Evolutionary conservation across 2,329 filamentous ascomycete genomes (phyloP).

Genomic region (Alternaria gansuensis): DNA sequence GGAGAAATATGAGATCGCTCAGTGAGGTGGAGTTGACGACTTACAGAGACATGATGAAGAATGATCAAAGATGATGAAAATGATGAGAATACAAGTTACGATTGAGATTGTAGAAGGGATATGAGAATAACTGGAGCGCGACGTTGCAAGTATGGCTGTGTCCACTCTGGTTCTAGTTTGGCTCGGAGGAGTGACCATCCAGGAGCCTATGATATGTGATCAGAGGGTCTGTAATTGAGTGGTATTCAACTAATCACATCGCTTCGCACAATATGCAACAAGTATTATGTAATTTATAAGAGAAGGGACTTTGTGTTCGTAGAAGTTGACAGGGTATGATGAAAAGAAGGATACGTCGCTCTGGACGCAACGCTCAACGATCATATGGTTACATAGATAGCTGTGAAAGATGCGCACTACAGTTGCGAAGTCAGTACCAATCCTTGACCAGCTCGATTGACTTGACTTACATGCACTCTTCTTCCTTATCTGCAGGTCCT

Average conservation of each 20-base stretch:
- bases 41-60: background rate
- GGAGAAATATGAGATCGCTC: background rate
- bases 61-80: background rate
- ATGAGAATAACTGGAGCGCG: background rate
- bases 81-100: background rate
- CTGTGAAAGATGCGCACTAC: slow-evolving; percentile 1
- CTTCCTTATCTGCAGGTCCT: slow-evolving; percentile 11
- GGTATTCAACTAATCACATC: background rate
- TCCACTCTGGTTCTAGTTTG: background rate
- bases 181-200: background rate
- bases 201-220: background rate
- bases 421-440: background rate
- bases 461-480: slow-evolving; percentile 6
- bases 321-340: background rate
- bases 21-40: background rate
- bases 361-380: background rate
- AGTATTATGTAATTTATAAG: background rate
- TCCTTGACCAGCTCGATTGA: too few relatives aligned
- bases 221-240: background rate
- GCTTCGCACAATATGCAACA: background rate
- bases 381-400: background rate
- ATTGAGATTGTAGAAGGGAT: background rate
- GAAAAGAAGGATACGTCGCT: background rate
- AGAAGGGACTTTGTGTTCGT: background rate
- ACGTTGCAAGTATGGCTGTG: background rate